Evolutionary conservation across 306 rosid genomes (phyloP).

Genomic region (Prunus fruticosa): DNA sequence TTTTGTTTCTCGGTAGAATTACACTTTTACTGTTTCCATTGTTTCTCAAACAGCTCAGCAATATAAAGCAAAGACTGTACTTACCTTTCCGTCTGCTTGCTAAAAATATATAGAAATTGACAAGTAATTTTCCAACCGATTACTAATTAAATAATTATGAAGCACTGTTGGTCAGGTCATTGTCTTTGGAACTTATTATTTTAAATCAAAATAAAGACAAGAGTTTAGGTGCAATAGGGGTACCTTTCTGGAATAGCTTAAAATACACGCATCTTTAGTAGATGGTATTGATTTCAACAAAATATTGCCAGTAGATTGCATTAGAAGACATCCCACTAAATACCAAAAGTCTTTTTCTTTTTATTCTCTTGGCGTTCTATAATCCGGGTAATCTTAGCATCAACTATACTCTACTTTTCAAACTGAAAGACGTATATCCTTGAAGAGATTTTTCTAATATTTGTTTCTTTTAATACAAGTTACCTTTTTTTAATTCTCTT

Average conservation of each 20-base stretch:
- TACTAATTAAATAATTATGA: not conserved
- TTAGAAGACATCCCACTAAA: not conserved
- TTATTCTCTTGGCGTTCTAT: not conserved
- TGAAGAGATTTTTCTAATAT: no score
- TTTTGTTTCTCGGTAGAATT: not conserved
- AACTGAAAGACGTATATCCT: not conserved
- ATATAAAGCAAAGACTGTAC: not conserved
- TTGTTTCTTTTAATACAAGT: no score
- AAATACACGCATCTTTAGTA: constrained; percentile 26
- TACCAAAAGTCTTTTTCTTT: not conserved
- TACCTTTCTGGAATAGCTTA: constrained; percentile 16
- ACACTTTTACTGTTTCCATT: not conserved
- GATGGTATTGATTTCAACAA: not conserved
- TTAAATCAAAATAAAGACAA: constrained; percentile 33
- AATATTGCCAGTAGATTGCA: not conserved
- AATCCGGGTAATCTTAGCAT: not conserved
- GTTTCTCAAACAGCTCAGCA: constrained; percentile 9
- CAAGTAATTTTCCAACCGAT: constrained; percentile 8
- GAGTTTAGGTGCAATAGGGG: constrained; percentile 42
- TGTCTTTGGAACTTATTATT: constrained; percentile 18
- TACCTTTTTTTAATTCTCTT: no score
- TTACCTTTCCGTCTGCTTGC: constrained; percentile 6
- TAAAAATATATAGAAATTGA: constrained; percentile 15
- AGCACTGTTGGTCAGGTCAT: constrained; percentile 29
- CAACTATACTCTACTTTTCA: not conserved